Evolutionary conservation across 2,329 filamentous ascomycete species (phyloP), one percentile per base, ranked within the genome.

Genomic region (Sporothrix curviconia): DNA sequence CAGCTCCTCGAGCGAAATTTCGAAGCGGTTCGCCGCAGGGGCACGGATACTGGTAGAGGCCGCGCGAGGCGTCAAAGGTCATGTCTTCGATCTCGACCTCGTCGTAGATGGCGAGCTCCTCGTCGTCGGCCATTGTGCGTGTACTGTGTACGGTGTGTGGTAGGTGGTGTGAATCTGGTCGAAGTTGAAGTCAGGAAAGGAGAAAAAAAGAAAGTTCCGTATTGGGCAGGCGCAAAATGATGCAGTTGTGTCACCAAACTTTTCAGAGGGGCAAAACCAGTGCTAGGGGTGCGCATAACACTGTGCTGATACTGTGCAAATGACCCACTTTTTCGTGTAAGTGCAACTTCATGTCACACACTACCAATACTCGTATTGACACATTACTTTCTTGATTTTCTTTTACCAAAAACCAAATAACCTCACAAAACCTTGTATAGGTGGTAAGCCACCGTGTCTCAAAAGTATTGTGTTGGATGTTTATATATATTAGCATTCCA

Each of bases 81-180:
- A 96, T 95, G 74, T 99, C 94, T 72, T 97, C 92, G 76, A 97
- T 96, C 72, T 97, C 92, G 73, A 97, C 92, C 74, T 96, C 92
- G 69, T 97, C 92, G 78, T 96, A 97, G 70, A 96, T 89, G 64
- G 87, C 84, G 58, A 87, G 72, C 34, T 75, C 70, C 55, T 82
- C 78, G 63, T 86, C 81, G 69, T 85, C 84, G 36, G 83, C 78
- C 83, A 85, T 86, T 57, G 64, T 74, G 56, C 43, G 40, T 17
- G 8, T 14, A 19, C 9, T 15, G 17, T n/a, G 28, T n/a, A 6
- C 15, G 15, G 11, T 37, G 11, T 37, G 36, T 37, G 36, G 36
- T 37, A 15, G 9, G 46, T 36, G 17, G 3, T n/a, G 39, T 49
- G 30, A 19, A n/a, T 32, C 15, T 22, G 22, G 40, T 22, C n/a